phyloP scores from a whole-genome alignment of 2,329 filamentous ascomycete species.

The Botryosphaeria agaves region DNA sequence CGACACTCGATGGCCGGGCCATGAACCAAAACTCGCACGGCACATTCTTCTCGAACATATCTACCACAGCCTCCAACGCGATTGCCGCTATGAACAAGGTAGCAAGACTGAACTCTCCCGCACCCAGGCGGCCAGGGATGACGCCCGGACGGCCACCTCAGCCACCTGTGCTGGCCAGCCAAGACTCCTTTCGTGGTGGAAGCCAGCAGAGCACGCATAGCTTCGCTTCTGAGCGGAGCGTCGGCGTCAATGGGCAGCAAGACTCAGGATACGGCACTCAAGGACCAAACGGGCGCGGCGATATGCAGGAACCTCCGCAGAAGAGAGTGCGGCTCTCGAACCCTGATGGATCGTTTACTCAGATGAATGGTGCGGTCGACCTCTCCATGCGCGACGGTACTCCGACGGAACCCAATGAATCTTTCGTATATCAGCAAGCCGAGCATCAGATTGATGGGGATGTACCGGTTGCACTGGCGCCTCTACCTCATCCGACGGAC shows the following conservation, averaged over 20 bases:
- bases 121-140: conserved; percentile 49
- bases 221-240: conserved; percentile 27
- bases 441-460: conserved; percentile 32
- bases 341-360: conserved; percentile 20
- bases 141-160: conserved; percentile 11
- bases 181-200: conserved; percentile 48
- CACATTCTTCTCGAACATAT: conserved; percentile 96
- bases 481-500: conserved; percentile 39
- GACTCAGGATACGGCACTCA: conserved; percentile 51
- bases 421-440: conserved; percentile 45
- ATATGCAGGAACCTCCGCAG: conserved; percentile 57
- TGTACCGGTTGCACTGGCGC: conserved; percentile 42
- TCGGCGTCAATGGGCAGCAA: conserved; percentile 34
- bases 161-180: conserved; percentile 26
- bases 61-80: conserved; percentile 77
- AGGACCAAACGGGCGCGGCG: conserved; percentile 11
- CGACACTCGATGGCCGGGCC: conserved; percentile 48
- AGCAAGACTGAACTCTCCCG: conserved; percentile 78
- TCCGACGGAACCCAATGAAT: conserved; percentile 66
- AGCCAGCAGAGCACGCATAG: conserved; percentile 59
- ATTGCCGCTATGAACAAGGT: conserved; percentile 89
- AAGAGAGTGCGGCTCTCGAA: conserved; percentile 47
- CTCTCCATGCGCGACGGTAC: conserved; percentile 44
- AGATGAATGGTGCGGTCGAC: conserved; percentile 35
- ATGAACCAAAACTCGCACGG: conserved; percentile 49